phyloP scores from a whole-genome alignment of 768 basidiomycete genomes.

The Holtermannia corniformis region DNA sequence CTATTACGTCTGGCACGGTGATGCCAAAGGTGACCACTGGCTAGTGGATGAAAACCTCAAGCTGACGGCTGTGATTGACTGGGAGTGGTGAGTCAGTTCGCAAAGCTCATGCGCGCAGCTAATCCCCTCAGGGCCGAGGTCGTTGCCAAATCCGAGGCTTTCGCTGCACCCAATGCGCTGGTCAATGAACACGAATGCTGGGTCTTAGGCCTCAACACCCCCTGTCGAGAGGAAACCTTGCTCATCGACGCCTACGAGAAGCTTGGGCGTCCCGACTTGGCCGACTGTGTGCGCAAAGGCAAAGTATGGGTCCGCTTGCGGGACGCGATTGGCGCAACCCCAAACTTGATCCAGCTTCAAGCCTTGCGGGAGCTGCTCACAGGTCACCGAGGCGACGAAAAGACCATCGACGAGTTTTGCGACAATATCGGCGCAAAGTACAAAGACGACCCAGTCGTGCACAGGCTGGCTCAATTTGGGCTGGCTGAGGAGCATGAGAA shows the following conservation, averaged over 20 bases:
- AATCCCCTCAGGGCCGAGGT: conserved; percentile 3
- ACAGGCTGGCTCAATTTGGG: too few species aligned
- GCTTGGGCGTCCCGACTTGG: conserved; percentile 2
- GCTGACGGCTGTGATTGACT: conserved; percentile 7
- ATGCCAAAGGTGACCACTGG: conserved; percentile 10
- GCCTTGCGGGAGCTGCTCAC: too few species aligned
- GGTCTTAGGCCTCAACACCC: background rate
- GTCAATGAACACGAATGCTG: background rate
- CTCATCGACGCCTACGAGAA: conserved; percentile 3
- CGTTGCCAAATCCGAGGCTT: conserved; percentile 10
- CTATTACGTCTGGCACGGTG: conserved; percentile 15
- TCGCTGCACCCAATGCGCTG: conserved; percentile 1
- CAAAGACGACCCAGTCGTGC: too few species aligned
- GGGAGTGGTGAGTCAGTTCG: conserved; percentile 11
- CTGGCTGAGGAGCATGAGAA: too few species aligned
- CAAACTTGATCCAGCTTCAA: too few species aligned
- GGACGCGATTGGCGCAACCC: too few species aligned
- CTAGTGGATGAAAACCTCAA: background rate
- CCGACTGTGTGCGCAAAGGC: conserved; percentile 9
- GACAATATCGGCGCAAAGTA: too few species aligned
- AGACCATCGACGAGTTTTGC: conserved; percentile 81
- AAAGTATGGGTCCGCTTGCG: too few species aligned
- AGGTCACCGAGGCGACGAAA: too few species aligned
- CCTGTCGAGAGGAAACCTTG: background rate
- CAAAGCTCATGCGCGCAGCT: background rate